Evolutionary conservation across 2,329 filamentous ascomycete species (phyloP), one percentile per base, ranked within the genome.

Genomic region (Reticulascus tulasneorum): DNA sequence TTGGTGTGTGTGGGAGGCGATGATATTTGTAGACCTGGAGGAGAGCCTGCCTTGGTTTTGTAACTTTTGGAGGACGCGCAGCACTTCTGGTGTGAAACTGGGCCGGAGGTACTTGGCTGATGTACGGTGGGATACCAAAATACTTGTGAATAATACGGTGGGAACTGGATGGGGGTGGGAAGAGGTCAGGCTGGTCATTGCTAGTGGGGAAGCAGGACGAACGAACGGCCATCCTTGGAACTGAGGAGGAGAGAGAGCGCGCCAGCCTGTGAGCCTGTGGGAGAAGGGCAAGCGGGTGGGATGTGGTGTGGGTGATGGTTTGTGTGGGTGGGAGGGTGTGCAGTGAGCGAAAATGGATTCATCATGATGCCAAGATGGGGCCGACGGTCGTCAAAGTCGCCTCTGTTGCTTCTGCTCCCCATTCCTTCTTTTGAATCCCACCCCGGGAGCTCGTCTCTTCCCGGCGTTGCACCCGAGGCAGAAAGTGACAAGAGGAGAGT

Each of bases 81-180:
- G 35, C 35, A 42, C 31, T 37, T 43, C 35, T 40, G 43, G n/a
- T 30, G 30, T 21, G 36, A 36, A 23, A 37, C 32, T 21, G 30
- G 37, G 27, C 20, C 35, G 19, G 32, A 40, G 40, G 40, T 42
- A 42, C 40, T 32, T 42, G 18, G 25, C n/a, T 27, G 11, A 9
- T 23, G 39, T 38, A 39, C 39, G 39, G 40, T 40, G 42, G 31
- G 36, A 35, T 29, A 32, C 18, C 22, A 21, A 36, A 37, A 29
- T 40, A 44, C 40, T 40, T 38, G 35, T 35, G 42, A 42, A 44
- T 27, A 34, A 44, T 42, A 44, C 42, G 42, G 42, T 44, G 30
- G 35, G 23, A 28, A 38, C 42, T 34, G 36, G 33, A 33, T 24
- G 40, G 33, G 29, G 35, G 33, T 17, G 35, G 23, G 23, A 34